These are phyloP conservation scores for Metarhizium album DNA, from an alignment of 2,329 filamentous ascomycete genomes.

Conservation along the genomic window DNA sequence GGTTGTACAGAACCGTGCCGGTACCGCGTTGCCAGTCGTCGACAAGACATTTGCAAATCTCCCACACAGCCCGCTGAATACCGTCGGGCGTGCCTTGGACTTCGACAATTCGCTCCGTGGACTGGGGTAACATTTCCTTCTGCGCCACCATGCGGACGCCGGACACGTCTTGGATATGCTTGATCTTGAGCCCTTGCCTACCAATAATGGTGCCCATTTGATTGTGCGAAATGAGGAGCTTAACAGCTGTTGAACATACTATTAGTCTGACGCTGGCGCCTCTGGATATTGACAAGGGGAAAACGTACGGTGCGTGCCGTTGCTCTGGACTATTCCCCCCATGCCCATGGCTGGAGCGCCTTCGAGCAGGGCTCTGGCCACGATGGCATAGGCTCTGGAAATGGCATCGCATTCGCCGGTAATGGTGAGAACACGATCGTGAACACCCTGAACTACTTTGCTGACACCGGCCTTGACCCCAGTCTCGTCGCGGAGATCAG, in stretches of 20 bases:
- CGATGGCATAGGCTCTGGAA: conserved; percentile 84
- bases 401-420: conserved; percentile 83
- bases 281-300: background rate
- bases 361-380: conserved; percentile 83
- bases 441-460: conserved; percentile 96
- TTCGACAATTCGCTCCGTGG: conserved; percentile 94
- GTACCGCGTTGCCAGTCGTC: conserved; percentile 97
- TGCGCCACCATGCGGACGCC: conserved; percentile 98
- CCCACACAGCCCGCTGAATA: conserved; percentile 94
- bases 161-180: conserved; percentile 95
- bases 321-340: conserved; percentile 78
- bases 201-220: conserved; percentile 99
- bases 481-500: conserved; percentile 92
- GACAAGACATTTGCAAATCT: conserved; percentile 96
- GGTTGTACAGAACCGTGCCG: conserved; percentile 95
- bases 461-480: conserved; percentile 96
- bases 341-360: conserved; percentile 93
- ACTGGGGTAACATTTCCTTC: conserved; percentile 99
- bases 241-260: conserved; percentile 59
- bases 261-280: background rate
- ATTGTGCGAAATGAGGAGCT: conserved; percentile 97
- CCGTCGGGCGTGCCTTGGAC: conserved; percentile 90
- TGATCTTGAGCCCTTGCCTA: conserved; percentile 93
- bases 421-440: conserved; percentile 93
- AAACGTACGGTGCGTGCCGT: conserved; percentile 78